A percentile compares a stretch with the other conserved stretches of the same genome.
Conservation (phyloP, 345 rosid genomes). For the Sisymbrium irio region DNA sequence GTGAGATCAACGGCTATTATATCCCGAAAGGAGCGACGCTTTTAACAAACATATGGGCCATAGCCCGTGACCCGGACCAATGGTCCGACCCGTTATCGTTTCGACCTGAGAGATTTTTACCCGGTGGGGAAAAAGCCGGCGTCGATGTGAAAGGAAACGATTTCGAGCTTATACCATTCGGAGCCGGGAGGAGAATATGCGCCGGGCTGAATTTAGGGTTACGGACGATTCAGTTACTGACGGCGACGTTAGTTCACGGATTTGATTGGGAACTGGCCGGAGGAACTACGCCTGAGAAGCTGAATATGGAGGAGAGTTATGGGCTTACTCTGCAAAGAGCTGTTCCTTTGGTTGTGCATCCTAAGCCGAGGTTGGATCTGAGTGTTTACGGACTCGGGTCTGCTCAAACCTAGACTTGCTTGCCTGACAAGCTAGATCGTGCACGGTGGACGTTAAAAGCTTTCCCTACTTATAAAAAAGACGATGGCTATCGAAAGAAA, state of each 20-base stretch:
- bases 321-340: slow-evolving; percentile 74
- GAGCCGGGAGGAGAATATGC: slow-evolving; percentile 84
- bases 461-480: too few relatives aligned
- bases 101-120: slow-evolving; percentile 66
- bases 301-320: slow-evolving; percentile 75
- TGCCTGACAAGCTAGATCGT: not conserved
- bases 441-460: not conserved
- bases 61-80: slow-evolving; percentile 68
- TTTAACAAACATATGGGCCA: slow-evolving; percentile 77
- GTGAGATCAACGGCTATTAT: slow-evolving; percentile 72
- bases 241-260: slow-evolving; percentile 65
- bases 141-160: slow-evolving; percentile 70
- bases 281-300: slow-evolving; percentile 46
- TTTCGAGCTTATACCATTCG: slow-evolving; percentile 77
- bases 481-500: not conserved
- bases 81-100: slow-evolving; percentile 67
- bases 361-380: slow-evolving; percentile 48
- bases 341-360: slow-evolving; percentile 57
- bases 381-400: slow-evolving; percentile 34
- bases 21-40: slow-evolving; percentile 70
- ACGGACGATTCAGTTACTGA: slow-evolving; percentile 59
- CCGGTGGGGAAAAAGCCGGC: slow-evolving; percentile 59
- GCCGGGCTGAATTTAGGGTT: slow-evolving; percentile 78
- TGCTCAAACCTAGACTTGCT: not conserved
- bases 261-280: slow-evolving; percentile 69